Evolutionary conservation across 345 rosid genomes (phyloP), one percentile per base, ranked within the genome.

Genomic region (Syzygium grande): DNA sequence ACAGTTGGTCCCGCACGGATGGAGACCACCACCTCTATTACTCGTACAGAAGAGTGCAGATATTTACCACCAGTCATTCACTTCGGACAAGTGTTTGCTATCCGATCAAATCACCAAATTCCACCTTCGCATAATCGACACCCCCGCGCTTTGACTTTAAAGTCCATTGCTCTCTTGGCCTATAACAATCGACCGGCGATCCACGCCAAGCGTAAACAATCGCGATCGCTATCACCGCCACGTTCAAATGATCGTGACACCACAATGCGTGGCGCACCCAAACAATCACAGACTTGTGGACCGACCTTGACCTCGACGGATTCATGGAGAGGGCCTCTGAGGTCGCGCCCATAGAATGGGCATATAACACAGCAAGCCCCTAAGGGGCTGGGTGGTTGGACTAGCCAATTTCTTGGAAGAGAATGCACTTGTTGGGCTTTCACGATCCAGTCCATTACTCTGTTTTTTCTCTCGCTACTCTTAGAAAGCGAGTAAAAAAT

Each of bases 221-320:
- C 63, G 29, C 1, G 13, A 65, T 65, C 41, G 41, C 78, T 41
- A 65, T 65, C 78, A 0, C 73, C 19, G 3, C 15, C 77, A 3
- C 79, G 17, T 17, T 68, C 49, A 34, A 41, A 34, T 10, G 38
- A 86, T 63, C 78, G 16, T n/a, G n/a, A 58, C 54, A 13, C 22
- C 34, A 56, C 51, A 49, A 63, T 4, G 41, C 52, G 34, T 15
- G n/a, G 29, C 27, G 51, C 1, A 52, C 63, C 13, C 53, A 46
- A n/a, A 73, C 58, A 55, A 46, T 30, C 41, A 87, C 53, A 83
- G 43, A 49, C 34, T 53, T 6, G 78, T 4, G 13, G 46, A 23
- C 73, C 49, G 56, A 89, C 90, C 90, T 86, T 89, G 87, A n/a
- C n/a, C n/a, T n/a, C n/a, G n/a, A 86, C 52, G 87, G 87, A 65